phyloP scores from a whole-genome alignment of 2,329 filamentous ascomycete genomes.

The Fusarium pseudonygamai region DNA sequence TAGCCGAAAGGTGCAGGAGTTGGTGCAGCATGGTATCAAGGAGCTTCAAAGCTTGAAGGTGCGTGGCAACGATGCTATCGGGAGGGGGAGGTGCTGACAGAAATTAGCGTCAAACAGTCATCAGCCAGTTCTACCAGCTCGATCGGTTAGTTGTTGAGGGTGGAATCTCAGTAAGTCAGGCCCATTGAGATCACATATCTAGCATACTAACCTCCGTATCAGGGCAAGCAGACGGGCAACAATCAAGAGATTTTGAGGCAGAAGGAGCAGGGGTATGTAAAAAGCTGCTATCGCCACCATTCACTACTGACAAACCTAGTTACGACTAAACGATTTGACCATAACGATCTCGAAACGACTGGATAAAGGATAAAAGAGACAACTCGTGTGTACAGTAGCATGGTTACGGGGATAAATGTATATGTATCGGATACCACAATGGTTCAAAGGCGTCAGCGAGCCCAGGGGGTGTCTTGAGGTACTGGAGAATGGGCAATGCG shows the following conservation, averaged over 20 bases:
- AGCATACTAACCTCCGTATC: constrained; percentile 25
- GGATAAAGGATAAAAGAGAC: constrained; percentile 13
- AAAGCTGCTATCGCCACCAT: neutral
- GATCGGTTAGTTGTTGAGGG: constrained; percentile 93
- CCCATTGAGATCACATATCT: neutral
- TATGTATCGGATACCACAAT: constrained; percentile 42
- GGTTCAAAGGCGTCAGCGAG: constrained; percentile 20
- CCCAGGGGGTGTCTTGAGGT: constrained; percentile 5
- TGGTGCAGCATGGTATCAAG: constrained; percentile 87
- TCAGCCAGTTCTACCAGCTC: constrained; percentile 94
- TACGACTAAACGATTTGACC: constrained; percentile 27
- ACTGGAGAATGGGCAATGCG: constrained; percentile 4
- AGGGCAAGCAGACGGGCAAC: constrained; percentile 77
- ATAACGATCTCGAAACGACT: constrained; percentile 10
- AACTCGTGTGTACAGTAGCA: constrained; percentile 41
- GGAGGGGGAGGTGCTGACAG: constrained; percentile 2
- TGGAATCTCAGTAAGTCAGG: constrained; percentile 71
- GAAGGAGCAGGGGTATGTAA: constrained; percentile 78
- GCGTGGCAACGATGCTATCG: constrained; percentile 18
- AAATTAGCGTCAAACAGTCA: constrained; percentile 87
- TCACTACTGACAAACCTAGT: constrained; percentile 13
- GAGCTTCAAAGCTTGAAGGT: constrained; percentile 94
- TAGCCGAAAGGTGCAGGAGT: constrained; percentile 80
- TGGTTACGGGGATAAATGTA: constrained; percentile 37
- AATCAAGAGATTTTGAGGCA: constrained; percentile 75